Base-by-base conservation (phyloP, 495 filamentous ascomycete genomes). In the Melanomma pulvis-pyrius region DNA sequence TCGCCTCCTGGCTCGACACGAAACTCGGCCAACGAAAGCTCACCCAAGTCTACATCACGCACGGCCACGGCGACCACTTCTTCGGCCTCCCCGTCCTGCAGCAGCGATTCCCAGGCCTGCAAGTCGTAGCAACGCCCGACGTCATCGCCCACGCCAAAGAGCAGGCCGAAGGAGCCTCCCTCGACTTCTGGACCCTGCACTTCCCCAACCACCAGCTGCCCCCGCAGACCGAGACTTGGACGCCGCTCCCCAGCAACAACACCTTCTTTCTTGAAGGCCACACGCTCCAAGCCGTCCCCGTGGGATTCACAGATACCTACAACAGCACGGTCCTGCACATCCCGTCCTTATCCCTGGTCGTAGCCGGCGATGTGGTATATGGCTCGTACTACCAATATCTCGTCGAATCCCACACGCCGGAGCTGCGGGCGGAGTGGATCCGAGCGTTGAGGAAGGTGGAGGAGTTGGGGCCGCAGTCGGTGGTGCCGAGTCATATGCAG, bases 21-120 rank as follows among this genome's bases (percentile, higher is more conserved):
- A 70, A 59, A 2, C 59, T 69, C 32, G 68, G 68, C 1, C 52
- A 67, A 57, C 77, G 74, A 30, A 73, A 70, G 17, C 67, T 82
- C 7, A 72, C 60, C 0, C 68, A 74, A 13, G 74, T 83, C 24
- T 82, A 80, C 69, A 73, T 82, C 51, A 80, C 79, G 11, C 79
- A 82, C 58, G 79, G 77, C n/a, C 79, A 82, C 59, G 79, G 77
- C 9, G 79, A 83, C 68, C 79, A 83, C 54, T 83, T 73, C 65
- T 81, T 79, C 59, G 76, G 76, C 12, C 28, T 75, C 1, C 52
- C 73, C 0, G 24, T 66, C 8, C 59, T 83, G 7, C 21, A 67
- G 6, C 30, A 67, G 24, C 65, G 68, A 0, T 82, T 77, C 48
- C 79, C 78, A 1, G 59, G 67, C 0, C 68, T 67, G 0, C 49